Percentiles rank a stretch among this genome's conserved stretches.
Conservation (phyloP, 208 protist species). For the Leishmania mexicana region DNA sequence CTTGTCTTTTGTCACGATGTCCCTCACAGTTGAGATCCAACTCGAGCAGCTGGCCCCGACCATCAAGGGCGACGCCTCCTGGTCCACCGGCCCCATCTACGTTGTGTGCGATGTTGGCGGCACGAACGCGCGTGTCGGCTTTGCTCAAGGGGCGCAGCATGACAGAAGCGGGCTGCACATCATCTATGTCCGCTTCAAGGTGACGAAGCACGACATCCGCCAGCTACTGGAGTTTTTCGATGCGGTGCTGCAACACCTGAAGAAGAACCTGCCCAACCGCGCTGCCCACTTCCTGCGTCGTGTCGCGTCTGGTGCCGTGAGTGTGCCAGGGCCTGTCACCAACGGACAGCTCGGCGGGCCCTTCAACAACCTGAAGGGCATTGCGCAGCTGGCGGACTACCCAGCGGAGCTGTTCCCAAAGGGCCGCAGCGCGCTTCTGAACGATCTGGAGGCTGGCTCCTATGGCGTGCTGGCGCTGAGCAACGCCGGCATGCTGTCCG, state of each 20-base stretch:
- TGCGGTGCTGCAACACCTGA: slow-evolving; percentile 38
- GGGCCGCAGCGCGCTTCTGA: slow-evolving; percentile 59
- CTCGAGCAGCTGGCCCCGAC: slow-evolving; percentile 31
- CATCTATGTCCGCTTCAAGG: slow-evolving; percentile 51
- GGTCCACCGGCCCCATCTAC: slow-evolving; percentile 44
- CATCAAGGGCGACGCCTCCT: slow-evolving; percentile 27
- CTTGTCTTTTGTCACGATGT: neutral
- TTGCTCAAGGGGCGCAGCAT: slow-evolving; percentile 27
- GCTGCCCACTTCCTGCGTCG: slow-evolving; percentile 34
- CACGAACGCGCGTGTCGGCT: slow-evolving; percentile 75
- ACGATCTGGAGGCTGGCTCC: slow-evolving; percentile 68
- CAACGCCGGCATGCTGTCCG: slow-evolving; percentile 37
- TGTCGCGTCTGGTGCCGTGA: slow-evolving; percentile 51
- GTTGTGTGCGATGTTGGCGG: slow-evolving; percentile 77
- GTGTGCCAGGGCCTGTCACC: slow-evolving; percentile 63
- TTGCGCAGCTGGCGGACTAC: slow-evolving; percentile 49
- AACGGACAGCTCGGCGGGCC: slow-evolving; percentile 53
- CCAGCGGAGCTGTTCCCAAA: slow-evolving; percentile 54
- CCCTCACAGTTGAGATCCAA: neutral
- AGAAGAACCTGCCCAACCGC: slow-evolving; percentile 20
- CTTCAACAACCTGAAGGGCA: slow-evolving; percentile 74
- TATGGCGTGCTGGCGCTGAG: slow-evolving; percentile 69
- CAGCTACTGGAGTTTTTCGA: slow-evolving; percentile 60
- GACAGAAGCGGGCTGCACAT: slow-evolving; percentile 25
- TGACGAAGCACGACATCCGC: slow-evolving; percentile 44